A percentile compares a stretch with the other conserved stretches of the same genome.
Evolutionary conservation across 495 filamentous ascomycete genomes (phyloP).

Genomic region (Darksidea phi): DNA sequence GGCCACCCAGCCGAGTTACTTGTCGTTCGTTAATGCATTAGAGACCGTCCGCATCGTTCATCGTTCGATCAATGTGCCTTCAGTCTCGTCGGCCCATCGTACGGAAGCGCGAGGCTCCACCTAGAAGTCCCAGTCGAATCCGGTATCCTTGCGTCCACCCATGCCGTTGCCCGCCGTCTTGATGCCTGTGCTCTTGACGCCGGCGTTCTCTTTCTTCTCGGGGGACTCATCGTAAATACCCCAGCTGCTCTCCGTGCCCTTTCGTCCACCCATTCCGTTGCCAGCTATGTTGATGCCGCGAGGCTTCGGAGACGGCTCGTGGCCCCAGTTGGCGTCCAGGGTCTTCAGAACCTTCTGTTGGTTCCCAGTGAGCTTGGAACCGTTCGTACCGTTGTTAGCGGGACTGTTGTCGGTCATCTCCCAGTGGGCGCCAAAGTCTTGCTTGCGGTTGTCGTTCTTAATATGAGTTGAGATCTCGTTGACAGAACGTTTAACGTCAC

Average conservation of each 20-base stretch:
- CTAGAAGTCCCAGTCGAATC: conserved; percentile 61
- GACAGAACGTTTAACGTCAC: conserved; percentile 47
- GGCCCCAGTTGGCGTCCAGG: conserved; percentile 36
- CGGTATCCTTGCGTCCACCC: conserved; percentile 64
- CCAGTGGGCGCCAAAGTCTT: conserved; percentile 75
- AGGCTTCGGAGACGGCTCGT: not conserved
- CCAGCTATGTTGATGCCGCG: conserved; percentile 58
- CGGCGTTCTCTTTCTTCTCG: conserved; percentile 44
- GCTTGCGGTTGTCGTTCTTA: conserved; percentile 65
- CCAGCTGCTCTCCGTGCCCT: conserved; percentile 60
- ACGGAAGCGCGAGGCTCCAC: conserved; percentile 33
- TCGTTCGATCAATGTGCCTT: conserved; percentile 1
- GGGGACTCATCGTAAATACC: conserved; percentile 62
- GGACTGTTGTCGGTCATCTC: conserved; percentile 64
- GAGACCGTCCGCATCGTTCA: not conserved
- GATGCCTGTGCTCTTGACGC: conserved; percentile 44
- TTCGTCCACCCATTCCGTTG: conserved; percentile 74
- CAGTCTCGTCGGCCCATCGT: not conserved
- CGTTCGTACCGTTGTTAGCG: conserved; percentile 28
- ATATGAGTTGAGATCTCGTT: conserved; percentile 64
- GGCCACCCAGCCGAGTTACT: not conserved
- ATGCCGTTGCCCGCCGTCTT: conserved; percentile 69
- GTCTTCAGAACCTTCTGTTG: conserved; percentile 29
- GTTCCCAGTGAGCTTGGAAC: conserved; percentile 25
- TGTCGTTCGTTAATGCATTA: not conserved